Percentiles rank a stretch among this genome's conserved stretches.
Conservation (phyloP, 495 filamentous ascomycete species). For the Xylaria curta region DNA sequence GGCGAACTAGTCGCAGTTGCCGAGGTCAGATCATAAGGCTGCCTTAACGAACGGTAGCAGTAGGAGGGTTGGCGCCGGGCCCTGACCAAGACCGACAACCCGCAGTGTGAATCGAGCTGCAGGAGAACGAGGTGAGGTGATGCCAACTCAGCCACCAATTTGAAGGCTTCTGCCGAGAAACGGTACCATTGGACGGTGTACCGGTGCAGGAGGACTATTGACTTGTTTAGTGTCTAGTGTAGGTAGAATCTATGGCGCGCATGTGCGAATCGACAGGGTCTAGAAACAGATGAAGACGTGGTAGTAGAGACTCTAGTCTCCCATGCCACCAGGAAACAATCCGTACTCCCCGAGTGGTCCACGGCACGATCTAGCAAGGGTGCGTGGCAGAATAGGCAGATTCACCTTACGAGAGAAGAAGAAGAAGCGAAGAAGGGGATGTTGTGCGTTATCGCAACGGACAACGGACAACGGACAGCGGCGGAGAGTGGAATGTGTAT, state of each 20-base stretch:
- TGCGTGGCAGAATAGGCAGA: conserved; percentile 27
- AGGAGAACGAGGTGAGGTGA: conserved; percentile 9
- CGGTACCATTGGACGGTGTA: conserved; percentile 3
- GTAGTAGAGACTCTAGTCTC: conserved; percentile 30
- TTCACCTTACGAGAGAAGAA: conserved; percentile 18
- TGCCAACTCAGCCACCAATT: conserved; percentile 16
- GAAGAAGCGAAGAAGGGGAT: not conserved
- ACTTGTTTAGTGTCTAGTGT: not conserved
- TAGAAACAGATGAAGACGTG: conserved; percentile 28
- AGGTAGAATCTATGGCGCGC: not conserved
- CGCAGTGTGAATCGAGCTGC: conserved; percentile 18
- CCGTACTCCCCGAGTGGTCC: conserved; percentile 39
- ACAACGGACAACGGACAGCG: not conserved
- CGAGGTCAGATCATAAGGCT: conserved; percentile 37
- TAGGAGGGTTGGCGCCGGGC: not conserved
- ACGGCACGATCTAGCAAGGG: conserved; percentile 30
- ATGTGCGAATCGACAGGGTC: conserved; percentile 15
- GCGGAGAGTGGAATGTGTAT: not conserved
- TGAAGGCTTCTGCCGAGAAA: not conserved
- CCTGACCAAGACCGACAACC: conserved; percentile 6
- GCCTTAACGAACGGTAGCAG: conserved; percentile 29
- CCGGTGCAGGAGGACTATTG: not conserved
- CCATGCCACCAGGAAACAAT: conserved; percentile 26
- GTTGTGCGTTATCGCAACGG: conserved; percentile 1
- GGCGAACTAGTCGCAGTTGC: conserved; percentile 24